Evolutionary conservation across 345 rosid species (phyloP).

Genomic region (Aurinia saxatilis): DNA sequence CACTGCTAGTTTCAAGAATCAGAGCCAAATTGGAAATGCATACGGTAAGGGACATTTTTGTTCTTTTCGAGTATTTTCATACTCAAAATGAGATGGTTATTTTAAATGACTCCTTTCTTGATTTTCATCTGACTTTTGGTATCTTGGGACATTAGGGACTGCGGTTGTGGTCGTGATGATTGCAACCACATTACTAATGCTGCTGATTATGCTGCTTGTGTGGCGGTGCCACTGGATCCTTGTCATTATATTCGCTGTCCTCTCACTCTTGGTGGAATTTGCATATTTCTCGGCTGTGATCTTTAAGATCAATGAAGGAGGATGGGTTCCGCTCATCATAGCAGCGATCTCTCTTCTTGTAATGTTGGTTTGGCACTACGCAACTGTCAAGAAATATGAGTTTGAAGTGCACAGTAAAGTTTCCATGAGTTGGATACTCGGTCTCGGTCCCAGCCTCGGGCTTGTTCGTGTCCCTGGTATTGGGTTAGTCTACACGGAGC

Average conservation of each 20-base stretch:
- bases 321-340: conserved; percentile 78
- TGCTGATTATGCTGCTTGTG: conserved; percentile 61
- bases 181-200: conserved; percentile 66
- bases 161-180: conserved; percentile 74
- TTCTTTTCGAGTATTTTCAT: not conserved
- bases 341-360: conserved; percentile 55
- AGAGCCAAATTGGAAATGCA: conserved; percentile 75
- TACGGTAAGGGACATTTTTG: conserved; percentile 41
- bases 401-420: conserved; percentile 71
- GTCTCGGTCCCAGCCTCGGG: conserved; percentile 85
- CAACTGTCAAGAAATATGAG: conserved; percentile 64
- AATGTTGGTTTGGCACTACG: conserved; percentile 75
- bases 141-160: conserved; percentile 41
- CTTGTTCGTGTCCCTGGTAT: conserved; percentile 84
- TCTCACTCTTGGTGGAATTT: conserved; percentile 51
- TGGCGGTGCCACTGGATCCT: conserved; percentile 78
- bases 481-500: conserved; percentile 79
- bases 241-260: conserved; percentile 49
- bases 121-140: not conserved
- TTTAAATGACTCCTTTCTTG: not conserved
- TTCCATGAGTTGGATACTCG: conserved; percentile 82
- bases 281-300: conserved; percentile 61
- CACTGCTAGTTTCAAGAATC: conserved; percentile 63
- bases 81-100: not conserved
- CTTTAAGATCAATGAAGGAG: conserved; percentile 66